Base-by-base conservation (phyloP, 2,329 filamentous ascomycete genomes). In the Aspergillus sp. region DNA sequence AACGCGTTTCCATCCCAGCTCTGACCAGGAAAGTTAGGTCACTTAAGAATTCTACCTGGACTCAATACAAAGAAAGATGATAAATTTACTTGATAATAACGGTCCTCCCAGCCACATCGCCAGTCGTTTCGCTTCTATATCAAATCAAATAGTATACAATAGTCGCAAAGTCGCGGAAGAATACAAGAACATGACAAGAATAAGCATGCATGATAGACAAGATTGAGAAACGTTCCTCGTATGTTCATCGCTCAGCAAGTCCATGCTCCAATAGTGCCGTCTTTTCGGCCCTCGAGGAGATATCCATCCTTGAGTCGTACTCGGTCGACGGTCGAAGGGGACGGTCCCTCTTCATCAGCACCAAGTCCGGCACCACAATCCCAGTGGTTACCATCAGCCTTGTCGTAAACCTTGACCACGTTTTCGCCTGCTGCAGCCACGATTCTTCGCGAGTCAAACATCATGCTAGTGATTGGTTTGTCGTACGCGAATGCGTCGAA, bases 321-420 rank as follows among this genome's bases (percentile, higher is more conserved):
- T 47, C 80, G 82, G 69, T 97, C 90, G 13, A 98, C 84, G 44
- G 85, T 76, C 10, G 83, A 78, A 6, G 83, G 78, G 44, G 72
- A 76, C 54, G 80, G 82, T 9, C 78, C 81, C 41, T 86, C 82
- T 13, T 82, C 80, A 46, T 83, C 83, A 8, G 70, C 65, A 3
- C 76, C 77, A 38, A 86, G 81, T 31, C 90, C 91, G 2, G 89
- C 84, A 42, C 93, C 93, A 67, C 90, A 96, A 66, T 95, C 89
- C 93, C 93, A 98, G 67, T 97, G 93, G 48, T 88, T 77, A 33
- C 90, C 90, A 63, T 98, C 93, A 3, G 89, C 85, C 76, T 97
- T 97, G 72, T 98, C 93, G 71, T 97, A 98, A 47, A 98, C 86
- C 71, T 98, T 98, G 56, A 93, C 90, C 26, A 97, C 89, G 59